These are phyloP conservation scores for Aspergillus ostianus DNA, from an alignment of 495 filamentous ascomycete genomes.

Conservation along the genomic window DNA sequence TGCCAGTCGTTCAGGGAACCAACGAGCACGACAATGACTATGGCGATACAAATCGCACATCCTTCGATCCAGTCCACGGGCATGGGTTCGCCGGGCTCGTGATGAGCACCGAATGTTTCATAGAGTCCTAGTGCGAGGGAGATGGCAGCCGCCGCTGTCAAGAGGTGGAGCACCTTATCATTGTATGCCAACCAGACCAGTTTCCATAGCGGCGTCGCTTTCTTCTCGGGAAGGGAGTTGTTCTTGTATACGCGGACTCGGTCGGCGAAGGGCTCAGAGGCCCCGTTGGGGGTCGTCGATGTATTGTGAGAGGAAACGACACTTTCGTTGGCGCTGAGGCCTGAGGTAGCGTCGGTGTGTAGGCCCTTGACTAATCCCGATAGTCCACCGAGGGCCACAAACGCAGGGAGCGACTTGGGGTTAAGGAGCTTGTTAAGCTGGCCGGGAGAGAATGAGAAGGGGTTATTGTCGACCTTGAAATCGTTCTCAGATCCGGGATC, in stretches of 20 bases:
- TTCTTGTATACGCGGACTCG: constrained; percentile 13
- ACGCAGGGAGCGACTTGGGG: constrained; percentile 11
- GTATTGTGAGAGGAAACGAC: not conserved
- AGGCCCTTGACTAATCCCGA: constrained; percentile 7
- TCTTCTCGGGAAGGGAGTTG: constrained; percentile 15
- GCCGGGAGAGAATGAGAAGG: constrained; percentile 18
- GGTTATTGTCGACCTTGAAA: constrained; percentile 14
- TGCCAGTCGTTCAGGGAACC: constrained; percentile 66
- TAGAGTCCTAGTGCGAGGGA: constrained; percentile 70
- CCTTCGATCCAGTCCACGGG: constrained; percentile 67
- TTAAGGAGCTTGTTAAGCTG: constrained; percentile 21
- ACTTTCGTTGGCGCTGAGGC: constrained; percentile 3
- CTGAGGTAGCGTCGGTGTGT: constrained; percentile 5
- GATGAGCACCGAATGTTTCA: constrained; percentile 41
- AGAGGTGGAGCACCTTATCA: constrained; percentile 68
- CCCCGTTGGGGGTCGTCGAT: not conserved
- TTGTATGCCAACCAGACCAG: constrained; percentile 72
- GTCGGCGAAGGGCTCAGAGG: constrained; percentile 4
- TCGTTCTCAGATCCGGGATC: constrained; percentile 13
- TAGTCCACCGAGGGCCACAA: constrained; percentile 10
- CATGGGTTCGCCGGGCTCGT: constrained; percentile 28
- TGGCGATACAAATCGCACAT: constrained; percentile 67
- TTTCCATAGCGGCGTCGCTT: constrained; percentile 11
- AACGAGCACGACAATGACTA: constrained; percentile 62
- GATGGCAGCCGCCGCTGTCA: constrained; percentile 68